These are phyloP conservation scores for Phytophthora gonapodyides DNA, from an alignment of 352 stramenopile genomes.

Conservation along the genomic window DNA sequence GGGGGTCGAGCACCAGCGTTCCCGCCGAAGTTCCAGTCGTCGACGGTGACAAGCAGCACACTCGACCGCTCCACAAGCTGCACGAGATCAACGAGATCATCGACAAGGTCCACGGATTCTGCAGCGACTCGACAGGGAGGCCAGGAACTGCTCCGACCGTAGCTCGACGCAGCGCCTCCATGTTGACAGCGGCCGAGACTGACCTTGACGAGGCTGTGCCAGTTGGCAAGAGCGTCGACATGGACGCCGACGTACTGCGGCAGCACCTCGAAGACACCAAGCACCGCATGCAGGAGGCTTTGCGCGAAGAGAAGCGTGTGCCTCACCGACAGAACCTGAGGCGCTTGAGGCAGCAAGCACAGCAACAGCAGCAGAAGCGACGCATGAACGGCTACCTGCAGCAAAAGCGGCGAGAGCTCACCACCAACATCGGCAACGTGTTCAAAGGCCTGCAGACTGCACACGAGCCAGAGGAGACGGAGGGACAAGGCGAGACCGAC, in stretches of 20 bases:
- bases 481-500: neutral
- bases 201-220: no score
- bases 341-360: slow-evolving; percentile 34
- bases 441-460: slow-evolving; percentile 53
- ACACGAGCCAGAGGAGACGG: neutral
- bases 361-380: slow-evolving; percentile 52
- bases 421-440: slow-evolving; percentile 69
- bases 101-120: slow-evolving; percentile 45
- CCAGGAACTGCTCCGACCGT: slow-evolving; percentile 22
- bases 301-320: slow-evolving; percentile 40
- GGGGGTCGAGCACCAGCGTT: slow-evolving; percentile 1
- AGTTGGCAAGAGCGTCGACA: neutral
- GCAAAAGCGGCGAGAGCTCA: slow-evolving; percentile 71
- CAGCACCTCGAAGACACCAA: slow-evolving; percentile 54
- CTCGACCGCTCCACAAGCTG: slow-evolving; percentile 53
- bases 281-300: slow-evolving; percentile 51
- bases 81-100: slow-evolving; percentile 70
- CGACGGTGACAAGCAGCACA: slow-evolving; percentile 9
- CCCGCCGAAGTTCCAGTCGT: slow-evolving; percentile 2
- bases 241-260: slow-evolving; percentile 24
- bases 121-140: slow-evolving; percentile 18
- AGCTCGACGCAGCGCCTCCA: slow-evolving; percentile 8
- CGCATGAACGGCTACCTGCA: slow-evolving; percentile 75
- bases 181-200: neutral
- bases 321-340: slow-evolving; percentile 38